Evolutionary conservation across 352 stramenopile genomes (phyloP).

Genomic region (Peronospora destructor): DNA sequence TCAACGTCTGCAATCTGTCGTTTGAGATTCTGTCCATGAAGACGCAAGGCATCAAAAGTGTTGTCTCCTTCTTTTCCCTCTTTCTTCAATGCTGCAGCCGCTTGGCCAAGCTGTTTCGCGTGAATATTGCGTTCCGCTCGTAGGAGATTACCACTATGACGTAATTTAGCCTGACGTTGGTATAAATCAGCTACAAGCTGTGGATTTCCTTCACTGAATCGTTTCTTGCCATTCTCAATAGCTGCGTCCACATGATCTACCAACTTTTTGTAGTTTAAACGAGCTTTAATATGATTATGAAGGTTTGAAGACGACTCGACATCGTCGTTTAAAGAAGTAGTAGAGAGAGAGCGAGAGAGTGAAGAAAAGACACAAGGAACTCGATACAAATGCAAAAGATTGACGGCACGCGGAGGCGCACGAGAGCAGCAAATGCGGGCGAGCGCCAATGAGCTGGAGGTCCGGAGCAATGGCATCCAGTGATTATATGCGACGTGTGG

Average conservation of each 20-base stretch:
- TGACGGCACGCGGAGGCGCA: not conserved
- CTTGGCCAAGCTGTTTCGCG: constrained; percentile 51
- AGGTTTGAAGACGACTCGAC: constrained; percentile 30
- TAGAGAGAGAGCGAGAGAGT: constrained; percentile 7
- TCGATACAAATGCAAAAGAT: not conserved
- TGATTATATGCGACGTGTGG: constrained; percentile 7
- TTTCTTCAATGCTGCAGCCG: constrained; percentile 32
- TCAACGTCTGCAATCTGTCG: constrained; percentile 41
- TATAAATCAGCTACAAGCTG: constrained; percentile 61
- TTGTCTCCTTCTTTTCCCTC: constrained; percentile 19
- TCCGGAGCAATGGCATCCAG: constrained; percentile 9
- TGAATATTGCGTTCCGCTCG: constrained; percentile 60
- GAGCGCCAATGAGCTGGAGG: not conserved
- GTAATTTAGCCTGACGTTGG: constrained; percentile 43
- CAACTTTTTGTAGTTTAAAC: constrained; percentile 74
- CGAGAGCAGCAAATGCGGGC: constrained; percentile 3
- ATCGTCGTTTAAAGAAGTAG: constrained; percentile 10
- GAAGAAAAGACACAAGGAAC: not conserved
- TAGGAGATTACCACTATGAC: constrained; percentile 49
- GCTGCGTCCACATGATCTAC: constrained; percentile 45
- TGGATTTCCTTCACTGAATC: constrained; percentile 59
- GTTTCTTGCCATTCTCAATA: constrained; percentile 55
- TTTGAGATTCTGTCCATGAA: constrained; percentile 51
- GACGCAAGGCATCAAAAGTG: constrained; percentile 34
- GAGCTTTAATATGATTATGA: constrained; percentile 56